Conservation (phyloP, 805 yeast genomes). For the Kockiozyma suomiensis region DNA sequence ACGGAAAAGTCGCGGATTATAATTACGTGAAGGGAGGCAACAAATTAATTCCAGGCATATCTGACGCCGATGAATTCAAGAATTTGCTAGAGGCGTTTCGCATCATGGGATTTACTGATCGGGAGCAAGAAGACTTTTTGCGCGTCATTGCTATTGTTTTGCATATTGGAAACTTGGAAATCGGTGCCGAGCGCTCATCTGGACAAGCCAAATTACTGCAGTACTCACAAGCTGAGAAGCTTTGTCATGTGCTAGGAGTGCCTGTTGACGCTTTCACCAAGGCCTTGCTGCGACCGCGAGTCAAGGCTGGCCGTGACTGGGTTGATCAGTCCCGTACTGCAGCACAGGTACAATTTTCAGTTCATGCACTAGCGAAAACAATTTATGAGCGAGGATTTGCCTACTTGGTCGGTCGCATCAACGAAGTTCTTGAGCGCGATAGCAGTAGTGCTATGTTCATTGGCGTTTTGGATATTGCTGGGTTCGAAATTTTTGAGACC, state of each 20-base stretch:
- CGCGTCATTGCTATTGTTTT: constrained; percentile 72
- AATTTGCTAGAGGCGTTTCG: constrained; percentile 66
- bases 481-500: constrained; percentile 93
- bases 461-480: constrained; percentile 96
- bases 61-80: constrained; percentile 71
- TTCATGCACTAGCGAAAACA: constrained; percentile 86
- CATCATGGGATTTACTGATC: constrained; percentile 66
- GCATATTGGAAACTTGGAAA: constrained; percentile 82
- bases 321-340: constrained; percentile 80
- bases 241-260: constrained; percentile 70
- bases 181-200: constrained; percentile 56
- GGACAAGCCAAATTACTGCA: constrained; percentile 72
- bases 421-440: constrained; percentile 59
- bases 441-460: constrained; percentile 51
- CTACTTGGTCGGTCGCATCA: constrained; percentile 72
- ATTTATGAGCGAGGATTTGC: constrained; percentile 84
- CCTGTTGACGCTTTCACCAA: constrained; percentile 55
- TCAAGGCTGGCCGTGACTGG: constrained; percentile 86
- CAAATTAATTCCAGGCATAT: constrained; percentile 65
- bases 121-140: constrained; percentile 62
- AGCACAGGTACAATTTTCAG: constrained; percentile 72
- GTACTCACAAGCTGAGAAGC: constrained; percentile 52
- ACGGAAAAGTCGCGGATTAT: constrained; percentile 51
- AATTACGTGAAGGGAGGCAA: constrained; percentile 62
- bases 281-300: constrained; percentile 73